phyloP scores from a whole-genome alignment of 2,329 filamentous ascomycete genomes.

The Venturia effusa region DNA sequence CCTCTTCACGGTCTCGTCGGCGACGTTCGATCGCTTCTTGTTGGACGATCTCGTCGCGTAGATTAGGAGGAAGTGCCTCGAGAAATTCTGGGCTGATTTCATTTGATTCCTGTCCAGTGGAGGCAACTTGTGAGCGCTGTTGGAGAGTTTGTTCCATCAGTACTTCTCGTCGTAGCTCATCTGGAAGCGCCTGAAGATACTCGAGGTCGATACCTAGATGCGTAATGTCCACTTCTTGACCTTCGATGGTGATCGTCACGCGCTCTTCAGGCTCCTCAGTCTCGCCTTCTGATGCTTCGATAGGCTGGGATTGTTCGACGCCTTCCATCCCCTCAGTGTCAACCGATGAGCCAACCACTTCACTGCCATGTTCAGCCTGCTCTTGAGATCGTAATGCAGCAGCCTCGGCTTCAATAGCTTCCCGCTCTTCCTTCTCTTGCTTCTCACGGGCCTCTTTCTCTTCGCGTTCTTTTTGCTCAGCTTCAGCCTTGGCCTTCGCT shows the following conservation, averaged over 20 bases:
- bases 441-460: conserved; percentile 42
- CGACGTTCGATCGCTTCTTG: conserved; percentile 85
- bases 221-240: conserved; percentile 84
- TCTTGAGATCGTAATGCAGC: conserved; percentile 19
- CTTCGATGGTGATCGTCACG: conserved; percentile 73
- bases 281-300: conserved; percentile 31
- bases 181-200: conserved; percentile 92
- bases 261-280: conserved; percentile 32
- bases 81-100: conserved; percentile 91
- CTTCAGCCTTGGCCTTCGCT: conserved; percentile 49
- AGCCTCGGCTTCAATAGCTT: conserved; percentile 32
- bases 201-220: conserved; percentile 88
- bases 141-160: conserved; percentile 82
- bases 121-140: conserved; percentile 62
- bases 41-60: conserved; percentile 81
- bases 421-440: conserved; percentile 38
- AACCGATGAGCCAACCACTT: conserved; percentile 23
- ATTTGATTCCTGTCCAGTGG: conserved; percentile 60
- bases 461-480: conserved; percentile 51
- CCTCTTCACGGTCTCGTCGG: conserved; percentile 73
- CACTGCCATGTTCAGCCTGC: conserved; percentile 23
- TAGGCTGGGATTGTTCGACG: conserved; percentile 46
- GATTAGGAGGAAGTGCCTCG: conserved; percentile 80
- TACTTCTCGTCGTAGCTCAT: conserved; percentile 92
- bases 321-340: conserved; percentile 64